Base-by-base conservation (phyloP, 2,329 filamentous ascomycete species). In the Colletotrichum eremochloae region DNA sequence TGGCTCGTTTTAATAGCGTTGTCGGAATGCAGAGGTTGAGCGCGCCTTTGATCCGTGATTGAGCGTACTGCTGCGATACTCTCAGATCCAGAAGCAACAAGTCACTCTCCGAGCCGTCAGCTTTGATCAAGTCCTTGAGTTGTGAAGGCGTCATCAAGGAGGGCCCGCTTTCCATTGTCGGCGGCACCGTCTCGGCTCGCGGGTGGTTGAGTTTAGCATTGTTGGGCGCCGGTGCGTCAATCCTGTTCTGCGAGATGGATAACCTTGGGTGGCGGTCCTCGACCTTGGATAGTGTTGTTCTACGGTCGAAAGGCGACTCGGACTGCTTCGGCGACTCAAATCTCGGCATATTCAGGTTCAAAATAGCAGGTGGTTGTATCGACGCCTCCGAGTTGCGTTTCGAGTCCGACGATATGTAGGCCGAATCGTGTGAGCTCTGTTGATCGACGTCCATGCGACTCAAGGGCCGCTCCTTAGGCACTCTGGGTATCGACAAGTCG, bases 1-100 rank as follows among this genome's bases (percentile, higher is more conserved):
- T 97, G 0, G 94, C 92, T 62, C 96, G 88, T 82, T 98, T 98
- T 24, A 99, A 84, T 18, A 99, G 84, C 0, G 96, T 98, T 0
- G 96, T 98, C 0, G 96, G 96, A 73, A 98, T 97, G 79, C 96
- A 98, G 6, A 99, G 85, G 79, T 97, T 98, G 42, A 99, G 83
- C 0, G 96, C 94, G n/a, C 92, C 92, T 62, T 87, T 84, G 67
- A 98, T 93, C 40, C 93, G 90, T 31, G 93, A 91, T 57, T 89
- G 87, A 0, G 91, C 88, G 78, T 93, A 98, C 75, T 96, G 94
- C 29, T 95, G 94, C 38, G 92, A 94, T 0, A 97, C 95, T 50
- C 96, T 90, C 31, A 98, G 88, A 80, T 99, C 96, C 5, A 99
- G 84, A 1, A 98, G 80, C 42, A 99, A 84, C 0, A 94, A 75